Evolutionary conservation across 2,329 filamentous ascomycete species (phyloP).

Genomic region (Rhynchosporium secalis): DNA sequence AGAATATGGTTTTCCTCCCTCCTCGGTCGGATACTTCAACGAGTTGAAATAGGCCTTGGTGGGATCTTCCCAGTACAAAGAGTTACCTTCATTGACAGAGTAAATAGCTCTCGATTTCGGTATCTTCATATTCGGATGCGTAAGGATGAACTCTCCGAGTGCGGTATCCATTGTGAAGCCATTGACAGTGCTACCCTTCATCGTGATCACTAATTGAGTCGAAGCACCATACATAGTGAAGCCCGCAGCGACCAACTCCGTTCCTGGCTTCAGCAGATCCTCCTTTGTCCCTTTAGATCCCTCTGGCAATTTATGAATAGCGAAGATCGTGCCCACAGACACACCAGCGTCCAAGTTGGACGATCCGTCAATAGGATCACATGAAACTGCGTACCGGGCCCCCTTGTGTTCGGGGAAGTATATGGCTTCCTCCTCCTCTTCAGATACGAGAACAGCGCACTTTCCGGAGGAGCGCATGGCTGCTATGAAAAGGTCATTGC

Average conservation of each 20-base stretch:
- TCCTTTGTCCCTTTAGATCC: constrained; percentile 73
- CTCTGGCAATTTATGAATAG: constrained; percentile 84
- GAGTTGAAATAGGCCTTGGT: constrained; percentile 87
- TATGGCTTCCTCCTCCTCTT: constrained; percentile 94
- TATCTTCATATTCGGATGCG: constrained; percentile 90
- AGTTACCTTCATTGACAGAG: constrained; percentile 98
- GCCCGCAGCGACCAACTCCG: constrained; percentile 88
- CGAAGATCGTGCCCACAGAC: constrained; percentile 96
- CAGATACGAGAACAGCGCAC: constrained; percentile 90
- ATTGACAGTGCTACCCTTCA: constrained; percentile 89
- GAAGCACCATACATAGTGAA: constrained; percentile 99
- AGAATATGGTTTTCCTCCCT: constrained; percentile 84
- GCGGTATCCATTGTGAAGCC: constrained; percentile 97
- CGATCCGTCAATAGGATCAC: constrained; percentile 96
- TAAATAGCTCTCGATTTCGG: constrained; percentile 84
- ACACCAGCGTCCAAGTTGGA: constrained; percentile 98
- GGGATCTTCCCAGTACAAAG: constrained; percentile 88
- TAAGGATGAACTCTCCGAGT: constrained; percentile 97
- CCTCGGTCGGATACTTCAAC: constrained; percentile 73
- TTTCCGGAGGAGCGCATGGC: constrained; percentile 92
- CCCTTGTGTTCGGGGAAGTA: constrained; percentile 75
- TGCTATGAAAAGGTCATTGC: constrained; percentile 95
- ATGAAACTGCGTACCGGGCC: constrained; percentile 90
- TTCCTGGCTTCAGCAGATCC: constrained; percentile 85
- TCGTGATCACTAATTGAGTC: constrained; percentile 93